Base-by-base conservation (phyloP, 2,329 filamentous ascomycete species). In the Alternaria arborescens region DNA sequence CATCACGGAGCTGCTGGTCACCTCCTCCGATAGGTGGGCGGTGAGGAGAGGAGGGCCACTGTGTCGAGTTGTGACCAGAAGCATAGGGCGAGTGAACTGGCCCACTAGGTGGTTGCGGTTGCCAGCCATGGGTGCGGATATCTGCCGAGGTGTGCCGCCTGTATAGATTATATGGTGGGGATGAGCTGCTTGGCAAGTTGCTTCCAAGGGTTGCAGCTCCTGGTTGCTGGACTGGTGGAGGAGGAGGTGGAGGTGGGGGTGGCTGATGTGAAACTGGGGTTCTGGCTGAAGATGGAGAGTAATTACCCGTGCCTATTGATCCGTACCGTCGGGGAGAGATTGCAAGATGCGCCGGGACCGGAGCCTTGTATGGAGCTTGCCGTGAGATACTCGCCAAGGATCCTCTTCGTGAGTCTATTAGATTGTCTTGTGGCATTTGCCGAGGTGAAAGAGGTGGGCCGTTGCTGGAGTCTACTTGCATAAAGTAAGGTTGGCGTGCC, bases 101-200 rank as follows among this genome's bases (percentile, higher is more conserved):
- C 36, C 76, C 75, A 80, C 77, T 55, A 74, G 80, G 77, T 47
- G 72, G 82, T 65, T 77, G 83, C 8, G 84, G 92, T 75, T 93
- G 91, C 70, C 82, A 94, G 61, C 82, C 81, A 63, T 83, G 81
- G 5, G 82, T 90, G 54, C 95, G 90, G 69, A 99, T 98, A 76
- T 99, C 95, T 60, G 95, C 95, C 40, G 94, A 94, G 2, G 95
- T 99, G 79, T 99, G 95, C 62, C 94, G 88, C 65, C 94, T 89
- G 44, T 89, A 87, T 47, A 97, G 84, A 71, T 88, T 93, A 58
- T 88, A 86, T 1, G 86, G 85, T 24, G 86, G 85, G 38, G 87
- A 87, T 20, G 73, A 69, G 57, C 83, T 83, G 55, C 63, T 72
- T 47, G 63, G 67, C 57, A 82, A 80, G 58, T 67, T 73, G 55